These are phyloP conservation scores for Cetraspora pellucida DNA, from an alignment of 192 early-diverging fungal species.

Conservation along the genomic window DNA sequence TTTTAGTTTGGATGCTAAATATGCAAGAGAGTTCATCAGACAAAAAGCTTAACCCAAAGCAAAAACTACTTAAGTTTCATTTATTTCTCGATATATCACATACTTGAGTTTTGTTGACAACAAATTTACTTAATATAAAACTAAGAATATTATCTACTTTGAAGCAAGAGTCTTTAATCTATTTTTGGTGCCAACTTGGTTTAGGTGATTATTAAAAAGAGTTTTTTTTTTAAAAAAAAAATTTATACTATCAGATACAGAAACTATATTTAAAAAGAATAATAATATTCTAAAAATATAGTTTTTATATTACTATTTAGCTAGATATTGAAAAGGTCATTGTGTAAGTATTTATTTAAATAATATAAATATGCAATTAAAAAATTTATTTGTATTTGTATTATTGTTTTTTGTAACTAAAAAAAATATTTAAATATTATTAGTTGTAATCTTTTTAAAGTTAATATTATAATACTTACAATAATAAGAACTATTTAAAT, in stretches of 20 bases:
- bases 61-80: no score
- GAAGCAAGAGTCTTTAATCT: no score
- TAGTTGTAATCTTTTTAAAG: not conserved
- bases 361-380: not conserved
- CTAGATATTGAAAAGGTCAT: slow-evolving; percentile 4
- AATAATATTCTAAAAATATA: slow-evolving; percentile 18
- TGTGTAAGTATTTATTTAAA: not conserved
- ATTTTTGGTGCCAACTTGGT: no score
- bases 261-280: not conserved
- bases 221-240: no score
- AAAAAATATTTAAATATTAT: not conserved
- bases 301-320: slow-evolving; percentile 8
- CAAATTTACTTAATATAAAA: no score
- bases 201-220: no score
- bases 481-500: not conserved
- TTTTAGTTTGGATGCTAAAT: no score
- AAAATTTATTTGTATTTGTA: slow-evolving; percentile 1
- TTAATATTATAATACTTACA: not conserved
- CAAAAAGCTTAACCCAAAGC: no score
- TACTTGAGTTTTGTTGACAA: no score
- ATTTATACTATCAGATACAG: not conserved
- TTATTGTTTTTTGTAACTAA: not conserved
- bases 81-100: no score
- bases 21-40: no score
- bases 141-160: no score